Conservation (phyloP, 2,329 filamentous ascomycete species). For the Aspergillus caelatus region DNA sequence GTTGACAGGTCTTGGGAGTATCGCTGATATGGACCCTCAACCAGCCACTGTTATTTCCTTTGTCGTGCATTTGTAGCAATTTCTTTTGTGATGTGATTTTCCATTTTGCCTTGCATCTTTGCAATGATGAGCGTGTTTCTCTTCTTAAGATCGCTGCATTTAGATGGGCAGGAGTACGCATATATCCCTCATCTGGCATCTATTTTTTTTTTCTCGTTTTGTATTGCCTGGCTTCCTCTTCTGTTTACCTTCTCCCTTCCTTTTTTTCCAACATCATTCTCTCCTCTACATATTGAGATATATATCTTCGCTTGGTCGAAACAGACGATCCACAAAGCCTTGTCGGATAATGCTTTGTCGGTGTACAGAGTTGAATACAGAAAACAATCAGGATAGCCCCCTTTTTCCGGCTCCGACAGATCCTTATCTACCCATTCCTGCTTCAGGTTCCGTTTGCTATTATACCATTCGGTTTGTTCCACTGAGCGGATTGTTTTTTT, state of each 20-base stretch:
- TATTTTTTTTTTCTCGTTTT: slow-evolving; percentile 22
- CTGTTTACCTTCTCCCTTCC: slow-evolving; percentile 9
- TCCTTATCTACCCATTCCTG: slow-evolving; percentile 1
- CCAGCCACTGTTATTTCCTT: slow-evolving; percentile 18
- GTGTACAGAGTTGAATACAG: slow-evolving; percentile 6
- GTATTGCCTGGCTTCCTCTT: slow-evolving; percentile 1
- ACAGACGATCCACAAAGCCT: slow-evolving; percentile 5
- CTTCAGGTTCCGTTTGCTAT: slow-evolving; percentile 13
- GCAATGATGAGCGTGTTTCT: slow-evolving; percentile 29
- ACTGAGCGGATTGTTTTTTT: slow-evolving; percentile 15
- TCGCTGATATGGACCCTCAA: slow-evolving; percentile 29
- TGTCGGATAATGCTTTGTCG: background rate
- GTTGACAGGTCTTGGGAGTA: slow-evolving; percentile 14
- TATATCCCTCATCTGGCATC: slow-evolving; percentile 27
- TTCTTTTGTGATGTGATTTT: slow-evolving; percentile 23
- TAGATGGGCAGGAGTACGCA: slow-evolving; percentile 33
- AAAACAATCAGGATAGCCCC: slow-evolving; percentile 7
- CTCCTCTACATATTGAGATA: slow-evolving; percentile 9
- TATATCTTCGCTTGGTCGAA: slow-evolving; percentile 15
- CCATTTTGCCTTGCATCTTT: slow-evolving; percentile 27
- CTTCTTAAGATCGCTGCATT: slow-evolving; percentile 30
- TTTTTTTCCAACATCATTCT: slow-evolving; percentile 7
- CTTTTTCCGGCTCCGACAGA: background rate
- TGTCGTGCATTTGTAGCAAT: slow-evolving; percentile 24
- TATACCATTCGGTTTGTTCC: slow-evolving; percentile 19